A percentile compares a stretch with the other conserved stretches of the same genome.
These are phyloP conservation scores for Xylariaceae sp. DNA, from an alignment of 2,329 filamentous ascomycete species.

Conservation along the genomic window DNA sequence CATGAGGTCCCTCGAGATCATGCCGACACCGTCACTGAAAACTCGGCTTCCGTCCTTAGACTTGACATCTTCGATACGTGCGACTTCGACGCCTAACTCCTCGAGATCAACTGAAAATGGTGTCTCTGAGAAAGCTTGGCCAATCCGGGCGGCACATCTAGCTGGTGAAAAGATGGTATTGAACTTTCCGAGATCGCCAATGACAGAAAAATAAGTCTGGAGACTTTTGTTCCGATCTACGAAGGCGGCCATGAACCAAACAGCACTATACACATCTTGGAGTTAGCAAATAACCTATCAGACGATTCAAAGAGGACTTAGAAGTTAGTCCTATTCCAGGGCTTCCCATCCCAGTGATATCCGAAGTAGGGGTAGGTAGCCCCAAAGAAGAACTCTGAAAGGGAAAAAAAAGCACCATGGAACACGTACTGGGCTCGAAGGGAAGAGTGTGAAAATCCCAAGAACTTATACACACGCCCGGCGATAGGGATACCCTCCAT, in stretches of 20 bases:
- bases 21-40: conserved; percentile 82
- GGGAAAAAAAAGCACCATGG: neutral
- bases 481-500: conserved; percentile 63
- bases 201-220: conserved; percentile 47
- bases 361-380: too few species aligned
- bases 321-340: neutral
- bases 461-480: conserved; percentile 64
- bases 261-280: neutral
- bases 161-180: conserved; percentile 54
- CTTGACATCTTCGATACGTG: conserved; percentile 54
- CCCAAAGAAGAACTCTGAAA: neutral
- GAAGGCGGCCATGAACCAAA: conserved; percentile 58
- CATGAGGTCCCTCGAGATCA: conserved; percentile 64
- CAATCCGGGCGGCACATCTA: conserved; percentile 61
- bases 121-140: conserved; percentile 76
- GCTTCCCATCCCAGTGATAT: too few species aligned
- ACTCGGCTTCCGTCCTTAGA: conserved; percentile 52
- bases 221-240: conserved; percentile 36
- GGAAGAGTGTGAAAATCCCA: conserved; percentile 81
- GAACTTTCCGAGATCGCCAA: conserved; percentile 55
- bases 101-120: conserved; percentile 60
- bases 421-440: conserved; percentile 69
- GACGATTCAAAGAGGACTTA: neutral
- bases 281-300: neutral
- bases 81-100: conserved; percentile 39